These are phyloP conservation scores for Pythium rishiriense DNA, from an alignment of 352 stramenopile genomes.

Conservation along the genomic window DNA sequence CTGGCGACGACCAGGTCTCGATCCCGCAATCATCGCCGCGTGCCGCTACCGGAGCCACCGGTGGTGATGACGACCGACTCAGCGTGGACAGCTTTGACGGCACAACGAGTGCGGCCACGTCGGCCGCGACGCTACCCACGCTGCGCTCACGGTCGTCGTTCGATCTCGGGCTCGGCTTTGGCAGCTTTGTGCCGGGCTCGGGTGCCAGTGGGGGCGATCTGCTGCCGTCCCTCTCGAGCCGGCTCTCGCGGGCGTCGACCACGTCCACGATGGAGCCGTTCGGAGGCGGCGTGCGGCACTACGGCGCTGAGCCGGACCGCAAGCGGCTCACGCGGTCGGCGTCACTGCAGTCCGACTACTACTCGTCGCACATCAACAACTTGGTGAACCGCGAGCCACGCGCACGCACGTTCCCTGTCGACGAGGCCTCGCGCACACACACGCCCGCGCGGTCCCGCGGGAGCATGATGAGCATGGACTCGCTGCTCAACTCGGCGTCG, in stretches of 20 bases:
- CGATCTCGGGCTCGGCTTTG: constrained; percentile 12
- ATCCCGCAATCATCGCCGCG: constrained; percentile 20
- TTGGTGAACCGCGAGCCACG: constrained; percentile 9
- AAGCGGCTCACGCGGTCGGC: constrained; percentile 72
- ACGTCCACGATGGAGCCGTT: neutral
- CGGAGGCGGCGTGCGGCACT: constrained; percentile 3
- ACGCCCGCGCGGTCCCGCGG: constrained; percentile 3
- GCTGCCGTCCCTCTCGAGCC: constrained; percentile 21
- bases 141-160: constrained; percentile 17
- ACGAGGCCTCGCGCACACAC: constrained; percentile 4
- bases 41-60: neutral
- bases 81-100: constrained; percentile 20
- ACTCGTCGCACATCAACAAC: constrained; percentile 29
- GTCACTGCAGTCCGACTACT: constrained; percentile 79
- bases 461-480: constrained; percentile 26
- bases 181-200: neutral
- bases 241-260: constrained; percentile 8
- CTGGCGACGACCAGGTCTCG: constrained; percentile 14
- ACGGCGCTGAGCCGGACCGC: constrained; percentile 46
- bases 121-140: neutral
- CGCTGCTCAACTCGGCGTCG: constrained; percentile 21
- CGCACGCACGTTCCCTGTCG: constrained; percentile 15
- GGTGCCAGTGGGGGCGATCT: constrained; percentile 32
- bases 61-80: constrained; percentile 13
- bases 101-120: neutral